A percentile compares a stretch with the other conserved stretches of the same genome.
Evolutionary conservation across 129 eudicot genomes (phyloP).

Genomic region (Lonicera japonica): DNA sequence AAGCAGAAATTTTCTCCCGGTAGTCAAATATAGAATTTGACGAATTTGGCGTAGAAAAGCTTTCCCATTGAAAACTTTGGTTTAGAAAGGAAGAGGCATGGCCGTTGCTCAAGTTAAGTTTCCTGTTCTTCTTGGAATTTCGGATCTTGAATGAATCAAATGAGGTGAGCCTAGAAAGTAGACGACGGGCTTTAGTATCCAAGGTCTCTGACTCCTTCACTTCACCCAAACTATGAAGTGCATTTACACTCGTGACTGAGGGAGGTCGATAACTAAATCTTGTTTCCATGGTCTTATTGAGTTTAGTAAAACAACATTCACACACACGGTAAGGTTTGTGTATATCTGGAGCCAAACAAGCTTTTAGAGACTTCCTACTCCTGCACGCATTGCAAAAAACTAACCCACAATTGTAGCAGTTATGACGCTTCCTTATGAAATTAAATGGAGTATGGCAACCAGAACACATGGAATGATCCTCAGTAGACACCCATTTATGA

Average conservation of each 20-base stretch:
- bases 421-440: slow-evolving; percentile 47
- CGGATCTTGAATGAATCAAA: slow-evolving; percentile 45
- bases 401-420: slow-evolving; percentile 73
- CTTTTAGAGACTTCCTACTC: slow-evolving; percentile 44
- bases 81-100: slow-evolving; percentile 17
- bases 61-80: slow-evolving; percentile 19
- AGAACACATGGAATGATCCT: slow-evolving; percentile 51
- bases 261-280: slow-evolving; percentile 33
- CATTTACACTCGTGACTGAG: slow-evolving; percentile 20
- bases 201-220: slow-evolving; percentile 24
- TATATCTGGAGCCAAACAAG: slow-evolving; percentile 57
- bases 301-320: slow-evolving; percentile 51
- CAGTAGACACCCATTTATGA: slow-evolving; percentile 30
- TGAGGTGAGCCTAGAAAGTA: slow-evolving; percentile 42
- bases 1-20: slow-evolving; percentile 30
- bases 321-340: slow-evolving; percentile 57
- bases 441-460: slow-evolving; percentile 49
- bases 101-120: slow-evolving; percentile 23
- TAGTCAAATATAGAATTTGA: slow-evolving; percentile 28
- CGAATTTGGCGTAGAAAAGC: slow-evolving; percentile 29
- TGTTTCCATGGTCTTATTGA: slow-evolving; percentile 25
- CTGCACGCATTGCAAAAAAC: slow-evolving; percentile 58
- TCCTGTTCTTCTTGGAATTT: slow-evolving; percentile 26
- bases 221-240: slow-evolving; percentile 14
- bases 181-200: slow-evolving; percentile 24